These are phyloP conservation scores for Colletotrichum euphorbiae DNA, from an alignment of 2,329 filamentous ascomycete species.

Conservation along the genomic window DNA sequence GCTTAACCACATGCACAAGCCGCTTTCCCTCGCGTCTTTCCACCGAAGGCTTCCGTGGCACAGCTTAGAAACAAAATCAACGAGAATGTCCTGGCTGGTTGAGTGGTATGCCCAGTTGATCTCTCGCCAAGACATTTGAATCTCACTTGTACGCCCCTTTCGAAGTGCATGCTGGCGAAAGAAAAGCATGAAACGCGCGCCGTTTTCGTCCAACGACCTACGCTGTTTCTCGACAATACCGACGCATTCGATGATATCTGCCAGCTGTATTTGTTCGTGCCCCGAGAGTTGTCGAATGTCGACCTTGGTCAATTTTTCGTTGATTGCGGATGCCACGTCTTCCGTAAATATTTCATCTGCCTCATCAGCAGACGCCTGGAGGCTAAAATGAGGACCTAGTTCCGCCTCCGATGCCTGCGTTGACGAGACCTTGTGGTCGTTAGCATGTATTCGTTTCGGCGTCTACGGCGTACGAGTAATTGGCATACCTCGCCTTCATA, in stretches of 20 bases:
- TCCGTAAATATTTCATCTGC: slow-evolving; percentile 77
- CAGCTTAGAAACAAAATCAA: slow-evolving; percentile 84
- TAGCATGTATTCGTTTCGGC: neutral
- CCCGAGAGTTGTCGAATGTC: slow-evolving; percentile 84
- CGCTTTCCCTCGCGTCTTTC: slow-evolving; percentile 86
- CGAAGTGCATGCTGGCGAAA: slow-evolving; percentile 84
- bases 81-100: slow-evolving; percentile 86
- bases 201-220: slow-evolving; percentile 90
- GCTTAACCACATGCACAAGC: slow-evolving; percentile 94
- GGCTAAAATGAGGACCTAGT: slow-evolving; percentile 53
- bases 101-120: slow-evolving; percentile 90
- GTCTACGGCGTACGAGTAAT: too few relatives aligned
- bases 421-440: neutral
- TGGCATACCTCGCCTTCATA: slow-evolving; percentile 55
- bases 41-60: slow-evolving; percentile 85
- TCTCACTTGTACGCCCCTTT: slow-evolving; percentile 72
- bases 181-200: slow-evolving; percentile 87
- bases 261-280: slow-evolving; percentile 86
- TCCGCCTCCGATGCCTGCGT: slow-evolving; percentile 45
- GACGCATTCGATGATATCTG: slow-evolving; percentile 86
- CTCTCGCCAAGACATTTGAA: slow-evolving; percentile 79
- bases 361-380: slow-evolving; percentile 52
- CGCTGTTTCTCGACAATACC: slow-evolving; percentile 88
- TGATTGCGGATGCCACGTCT: slow-evolving; percentile 75
- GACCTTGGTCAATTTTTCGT: slow-evolving; percentile 79